These are phyloP conservation scores for Carpinus viminea DNA, from an alignment of 306 rosid genomes.

Conservation along the genomic window DNA sequence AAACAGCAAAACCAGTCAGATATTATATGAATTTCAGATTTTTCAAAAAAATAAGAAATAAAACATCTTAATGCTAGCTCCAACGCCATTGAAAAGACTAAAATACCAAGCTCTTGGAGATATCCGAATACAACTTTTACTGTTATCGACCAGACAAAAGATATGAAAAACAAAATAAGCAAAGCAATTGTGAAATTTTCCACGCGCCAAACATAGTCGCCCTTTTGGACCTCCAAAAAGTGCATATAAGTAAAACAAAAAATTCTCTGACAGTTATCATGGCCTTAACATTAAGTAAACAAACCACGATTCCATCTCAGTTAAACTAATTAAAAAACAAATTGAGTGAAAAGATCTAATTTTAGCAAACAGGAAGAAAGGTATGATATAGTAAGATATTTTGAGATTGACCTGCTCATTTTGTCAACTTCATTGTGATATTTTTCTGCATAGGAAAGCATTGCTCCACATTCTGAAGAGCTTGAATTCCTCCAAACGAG, in stretches of 20 bases:
- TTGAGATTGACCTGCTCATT: conserved; percentile 70
- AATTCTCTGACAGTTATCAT: neutral
- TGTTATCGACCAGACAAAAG: conserved; percentile 3
- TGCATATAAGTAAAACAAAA: neutral
- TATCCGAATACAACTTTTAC: conserved; percentile 58
- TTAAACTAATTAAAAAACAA: conserved; percentile 17
- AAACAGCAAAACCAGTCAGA: too few species aligned
- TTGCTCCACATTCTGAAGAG: conserved; percentile 65
- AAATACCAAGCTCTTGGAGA: conserved; percentile 93
- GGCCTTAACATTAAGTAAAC: neutral
- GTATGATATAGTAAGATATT: neutral
- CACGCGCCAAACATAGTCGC: conserved; percentile 1
- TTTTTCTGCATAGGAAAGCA: conserved; percentile 86
- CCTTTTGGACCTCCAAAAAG: neutral
- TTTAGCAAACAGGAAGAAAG: conserved; percentile 17
- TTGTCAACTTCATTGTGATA: conserved; percentile 65
- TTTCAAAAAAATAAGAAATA: too few species aligned
- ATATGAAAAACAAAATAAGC: neutral
- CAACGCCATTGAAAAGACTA: conserved; percentile 94
- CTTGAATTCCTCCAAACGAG: conserved; percentile 53
- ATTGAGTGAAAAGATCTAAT: conserved; percentile 8
- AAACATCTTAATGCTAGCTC: too few species aligned
- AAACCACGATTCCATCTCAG: conserved; percentile 7
- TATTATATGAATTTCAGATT: too few species aligned
- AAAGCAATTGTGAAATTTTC: conserved; percentile 24